Evolutionary conservation across 495 filamentous ascomycete species (phyloP), one percentile per base, ranked within the genome.

Genomic region (Penicillium canescens): DNA sequence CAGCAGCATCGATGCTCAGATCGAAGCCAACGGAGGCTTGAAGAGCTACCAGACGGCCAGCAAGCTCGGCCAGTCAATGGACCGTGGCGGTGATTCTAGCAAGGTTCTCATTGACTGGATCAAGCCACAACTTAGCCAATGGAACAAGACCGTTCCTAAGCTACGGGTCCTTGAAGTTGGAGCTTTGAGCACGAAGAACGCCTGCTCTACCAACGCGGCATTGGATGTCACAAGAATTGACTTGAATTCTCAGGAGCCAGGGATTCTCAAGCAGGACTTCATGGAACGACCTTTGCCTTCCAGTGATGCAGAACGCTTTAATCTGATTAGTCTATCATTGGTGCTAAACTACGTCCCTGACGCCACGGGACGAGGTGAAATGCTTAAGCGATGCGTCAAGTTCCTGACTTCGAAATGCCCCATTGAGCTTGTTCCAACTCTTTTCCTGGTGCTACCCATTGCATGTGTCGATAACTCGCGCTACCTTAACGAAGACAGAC

Each of bases 291-390:
- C 92, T 6, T 69, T 94, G 14, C 93, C 93, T 0, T 48, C 45
- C 7, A 61, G 72, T 44, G 75, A 81, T 28, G 68, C 74, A 0
- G 86, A 93, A 39, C 73, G 71, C 26, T 98, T 97, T 64, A 87
- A 99, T 65, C 78, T 96, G 39, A 86, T 99, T 62, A 94, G 89
- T 56, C 80, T 99, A n/a, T 96, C 90, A 1, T 75, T 99, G 44
- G 95, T 99, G 8, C 78, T 99, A 18, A 99, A 99, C 70, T 99
- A 89, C 65, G 92, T 97, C 21, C 86, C 92, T 9, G 82, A 89
- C 56, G 78, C 90, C 12, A 71, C 66, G n/a, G 81, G 74, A 16
- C 80, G 92, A 57, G 94, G 94, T 10, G 84, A 89, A 52, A 99
- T 99, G 94, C 80, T 99, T 48, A 79, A 81, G 51, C 84, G 91